These are phyloP conservation scores for Apiospora arundinis DNA, from an alignment of 2,329 filamentous ascomycete species.

Conservation along the genomic window DNA sequence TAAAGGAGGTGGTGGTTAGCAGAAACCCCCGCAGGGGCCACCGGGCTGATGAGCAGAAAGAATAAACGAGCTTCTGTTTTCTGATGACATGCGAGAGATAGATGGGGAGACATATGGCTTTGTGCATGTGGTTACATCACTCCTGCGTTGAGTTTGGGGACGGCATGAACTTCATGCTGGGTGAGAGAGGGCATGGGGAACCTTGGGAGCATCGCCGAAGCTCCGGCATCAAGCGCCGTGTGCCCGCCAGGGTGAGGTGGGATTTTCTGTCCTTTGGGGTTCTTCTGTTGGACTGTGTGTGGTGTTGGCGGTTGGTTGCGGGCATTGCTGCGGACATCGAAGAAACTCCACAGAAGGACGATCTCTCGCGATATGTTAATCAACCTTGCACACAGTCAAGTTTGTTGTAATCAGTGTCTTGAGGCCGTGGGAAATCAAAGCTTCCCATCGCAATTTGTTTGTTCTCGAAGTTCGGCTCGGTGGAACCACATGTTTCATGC, in stretches of 20 bases:
- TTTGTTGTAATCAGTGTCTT: neutral
- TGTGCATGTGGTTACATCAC: conserved; percentile 7
- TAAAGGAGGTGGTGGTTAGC: neutral
- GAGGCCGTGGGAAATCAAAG: conserved; percentile 1
- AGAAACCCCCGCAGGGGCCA: neutral
- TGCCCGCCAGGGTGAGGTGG: neutral
- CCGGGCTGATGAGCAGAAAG: neutral
- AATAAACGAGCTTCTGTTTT: neutral
- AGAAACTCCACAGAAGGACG: neutral
- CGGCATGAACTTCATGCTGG: conserved; percentile 17
- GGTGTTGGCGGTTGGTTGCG: neutral
- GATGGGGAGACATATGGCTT: neutral
- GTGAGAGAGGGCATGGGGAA: neutral
- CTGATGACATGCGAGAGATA: neutral
- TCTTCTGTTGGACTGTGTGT: neutral
- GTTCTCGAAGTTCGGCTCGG: conserved; percentile 18
- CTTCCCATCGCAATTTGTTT: conserved; percentile 13
- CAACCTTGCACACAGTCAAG: neutral
- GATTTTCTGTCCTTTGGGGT: neutral
- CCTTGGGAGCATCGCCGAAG: conserved; percentile 6
- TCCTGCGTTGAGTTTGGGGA: conserved; percentile 6
- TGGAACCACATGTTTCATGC: conserved; percentile 15
- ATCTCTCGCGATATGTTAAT: neutral
- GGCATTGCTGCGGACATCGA: conserved; percentile 4
- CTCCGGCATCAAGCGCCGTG: conserved; percentile 10